phyloP scores from a whole-genome alignment of 139 green algal species.

The Gonium pectorale region DNA sequence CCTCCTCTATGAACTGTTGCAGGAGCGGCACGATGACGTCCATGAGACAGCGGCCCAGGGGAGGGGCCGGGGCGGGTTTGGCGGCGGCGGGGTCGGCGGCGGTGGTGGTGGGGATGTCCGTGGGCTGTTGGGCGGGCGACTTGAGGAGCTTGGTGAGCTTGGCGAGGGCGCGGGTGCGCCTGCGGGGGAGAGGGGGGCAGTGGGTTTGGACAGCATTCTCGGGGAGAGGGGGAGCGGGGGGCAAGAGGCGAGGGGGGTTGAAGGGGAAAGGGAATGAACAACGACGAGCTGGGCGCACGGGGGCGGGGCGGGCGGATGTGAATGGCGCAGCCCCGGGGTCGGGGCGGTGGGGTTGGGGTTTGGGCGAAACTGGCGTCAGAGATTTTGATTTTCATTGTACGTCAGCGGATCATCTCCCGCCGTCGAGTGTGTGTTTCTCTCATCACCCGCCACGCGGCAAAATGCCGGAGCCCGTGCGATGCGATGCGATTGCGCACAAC shows the following conservation, averaged over 20 bases:
- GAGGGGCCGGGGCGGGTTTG: background rate
- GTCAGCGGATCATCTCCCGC: constrained; percentile 8
- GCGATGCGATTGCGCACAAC: too few species aligned
- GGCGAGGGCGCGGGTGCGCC: constrained; percentile 31
- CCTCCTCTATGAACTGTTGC: constrained; percentile 77
- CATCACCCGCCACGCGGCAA: background rate
- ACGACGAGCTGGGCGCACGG: too few species aligned
- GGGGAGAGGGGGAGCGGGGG: too few species aligned
- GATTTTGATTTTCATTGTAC: constrained; percentile 35
- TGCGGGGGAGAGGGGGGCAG: background rate
- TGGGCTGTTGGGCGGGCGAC: background rate
- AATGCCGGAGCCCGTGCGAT: too few species aligned
- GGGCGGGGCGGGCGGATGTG: too few species aligned
- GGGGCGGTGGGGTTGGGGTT: too few species aligned
- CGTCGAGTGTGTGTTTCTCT: background rate
- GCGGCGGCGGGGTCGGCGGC: background rate
- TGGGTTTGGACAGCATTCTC: background rate
- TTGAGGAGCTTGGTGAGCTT: constrained; percentile 36
- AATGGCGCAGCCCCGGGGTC: too few species aligned
- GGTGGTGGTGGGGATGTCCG: background rate
- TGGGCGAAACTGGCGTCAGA: constrained; percentile 21
- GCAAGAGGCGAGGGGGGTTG: background rate
- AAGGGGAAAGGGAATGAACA: too few species aligned
- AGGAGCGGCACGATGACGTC: constrained; percentile 80
- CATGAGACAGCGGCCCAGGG: constrained; percentile 54